phyloP scores from a whole-genome alignment of 2,329 filamentous ascomycete species.

The Pseudogymnoascus sp. region DNA sequence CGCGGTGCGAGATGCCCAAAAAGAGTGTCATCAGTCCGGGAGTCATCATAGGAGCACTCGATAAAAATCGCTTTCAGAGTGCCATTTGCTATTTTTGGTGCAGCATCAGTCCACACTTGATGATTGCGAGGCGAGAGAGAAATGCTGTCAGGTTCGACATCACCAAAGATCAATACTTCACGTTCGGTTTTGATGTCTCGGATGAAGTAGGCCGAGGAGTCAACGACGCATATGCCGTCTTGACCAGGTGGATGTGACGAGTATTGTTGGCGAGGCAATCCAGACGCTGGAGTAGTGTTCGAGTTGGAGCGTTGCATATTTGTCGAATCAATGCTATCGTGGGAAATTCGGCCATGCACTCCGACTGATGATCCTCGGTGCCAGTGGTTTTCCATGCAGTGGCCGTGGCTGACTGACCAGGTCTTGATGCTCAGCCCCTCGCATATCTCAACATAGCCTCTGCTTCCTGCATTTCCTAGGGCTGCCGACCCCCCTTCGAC shows the following conservation, averaged over 20 bases:
- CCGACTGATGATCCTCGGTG: slow-evolving; percentile 47
- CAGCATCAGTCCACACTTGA: slow-evolving; percentile 81
- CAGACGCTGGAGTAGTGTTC: not conserved
- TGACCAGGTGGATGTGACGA: slow-evolving; percentile 1
- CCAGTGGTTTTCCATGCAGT: slow-evolving; percentile 67
- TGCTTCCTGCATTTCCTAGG: slow-evolving; percentile 45
- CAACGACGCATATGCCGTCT: slow-evolving; percentile 60
- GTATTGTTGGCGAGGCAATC: not conserved
- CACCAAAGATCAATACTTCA: slow-evolving; percentile 89
- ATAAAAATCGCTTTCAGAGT: slow-evolving; percentile 78
- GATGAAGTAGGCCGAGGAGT: slow-evolving; percentile 92
- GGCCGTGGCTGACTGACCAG: slow-evolving; percentile 81
- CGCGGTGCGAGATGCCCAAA: slow-evolving; percentile 85
- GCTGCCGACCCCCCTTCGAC: slow-evolving; percentile 82
- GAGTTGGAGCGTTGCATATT: not conserved
- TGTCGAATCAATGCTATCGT: not conserved
- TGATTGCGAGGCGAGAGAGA: slow-evolving; percentile 73
- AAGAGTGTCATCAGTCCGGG: slow-evolving; percentile 64
- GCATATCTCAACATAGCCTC: slow-evolving; percentile 80
- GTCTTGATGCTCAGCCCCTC: slow-evolving; percentile 84
- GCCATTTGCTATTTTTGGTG: slow-evolving; percentile 69
- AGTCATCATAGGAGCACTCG: slow-evolving; percentile 88
- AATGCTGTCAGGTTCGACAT: slow-evolving; percentile 85
- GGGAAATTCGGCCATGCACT: not conserved
- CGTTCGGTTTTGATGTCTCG: slow-evolving; percentile 60